Percentiles rank a stretch among this genome's conserved stretches.
phyloP scores from a whole-genome alignment of 2,329 filamentous ascomycete genomes.

The Thelonectria discophora region DNA sequence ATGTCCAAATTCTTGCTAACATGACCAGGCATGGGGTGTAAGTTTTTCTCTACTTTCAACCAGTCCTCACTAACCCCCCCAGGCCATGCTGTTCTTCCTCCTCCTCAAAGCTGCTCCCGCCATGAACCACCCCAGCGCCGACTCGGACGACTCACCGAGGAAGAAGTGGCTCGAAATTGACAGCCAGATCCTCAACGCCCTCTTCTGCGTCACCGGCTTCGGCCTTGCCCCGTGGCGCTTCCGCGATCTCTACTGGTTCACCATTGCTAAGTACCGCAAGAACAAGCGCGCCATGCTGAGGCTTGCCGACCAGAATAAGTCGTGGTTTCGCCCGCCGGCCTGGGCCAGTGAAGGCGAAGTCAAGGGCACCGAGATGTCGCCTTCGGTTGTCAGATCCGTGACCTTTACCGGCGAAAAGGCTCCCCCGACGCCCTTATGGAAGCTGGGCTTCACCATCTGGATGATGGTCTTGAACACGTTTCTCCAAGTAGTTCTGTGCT shows the following conservation, averaged over 20 bases:
- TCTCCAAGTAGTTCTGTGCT: constrained; percentile 14
- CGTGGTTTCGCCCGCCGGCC: constrained; percentile 42
- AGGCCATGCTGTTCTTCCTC: constrained; percentile 45
- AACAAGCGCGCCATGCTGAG: constrained; percentile 33
- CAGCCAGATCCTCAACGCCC: constrained; percentile 78
- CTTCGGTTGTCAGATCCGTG: neutral
- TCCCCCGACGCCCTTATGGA: constrained; percentile 19
- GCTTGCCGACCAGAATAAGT: constrained; percentile 36
- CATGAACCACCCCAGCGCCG: constrained; percentile 52
- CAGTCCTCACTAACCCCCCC: neutral
- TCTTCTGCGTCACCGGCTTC: constrained; percentile 87
- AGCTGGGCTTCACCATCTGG: constrained; percentile 22
- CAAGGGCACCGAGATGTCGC: neutral
- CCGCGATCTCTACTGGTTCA: constrained; percentile 73
- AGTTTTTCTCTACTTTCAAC: constrained; percentile 13
- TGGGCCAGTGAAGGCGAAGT: constrained; percentile 29
- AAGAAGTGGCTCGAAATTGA: constrained; percentile 85
- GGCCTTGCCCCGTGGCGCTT: constrained; percentile 85
- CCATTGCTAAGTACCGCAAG: constrained; percentile 29
- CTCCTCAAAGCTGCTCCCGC: constrained; percentile 37
- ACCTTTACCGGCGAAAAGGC: constrained; percentile 18
- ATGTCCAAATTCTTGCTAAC: neutral
- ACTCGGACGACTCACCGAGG: constrained; percentile 75
- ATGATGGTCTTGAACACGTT: constrained; percentile 23
- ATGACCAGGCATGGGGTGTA: constrained; percentile 38